Percentiles rank a stretch among this genome's conserved stretches.
Conservation (phyloP, 2,329 filamentous ascomycete genomes). For the Bisporella sp. region DNA sequence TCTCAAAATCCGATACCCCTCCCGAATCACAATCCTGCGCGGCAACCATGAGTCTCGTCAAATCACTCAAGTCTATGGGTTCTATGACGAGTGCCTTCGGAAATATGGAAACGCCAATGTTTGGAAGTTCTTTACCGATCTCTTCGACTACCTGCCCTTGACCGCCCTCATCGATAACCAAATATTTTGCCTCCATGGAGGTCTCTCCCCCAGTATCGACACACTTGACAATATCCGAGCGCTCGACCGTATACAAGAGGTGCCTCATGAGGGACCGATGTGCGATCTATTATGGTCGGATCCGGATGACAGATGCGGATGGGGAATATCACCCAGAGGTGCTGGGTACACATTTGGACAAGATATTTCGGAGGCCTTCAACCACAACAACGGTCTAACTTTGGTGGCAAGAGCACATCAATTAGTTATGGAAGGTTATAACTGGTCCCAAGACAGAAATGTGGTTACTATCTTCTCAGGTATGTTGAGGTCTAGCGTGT, state of each 20-base stretch:
- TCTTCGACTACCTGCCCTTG: conserved; percentile 96
- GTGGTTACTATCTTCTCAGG: conserved; percentile 98
- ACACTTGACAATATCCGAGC: conserved; percentile 93
- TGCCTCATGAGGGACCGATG: conserved; percentile 96
- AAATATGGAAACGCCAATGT: conserved; percentile 99
- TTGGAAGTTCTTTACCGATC: conserved; percentile 98
- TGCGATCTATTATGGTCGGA: conserved; percentile 98
- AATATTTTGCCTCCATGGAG: conserved; percentile 97
- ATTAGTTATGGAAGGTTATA: conserved; percentile 98
- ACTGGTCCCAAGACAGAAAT: conserved; percentile 97
- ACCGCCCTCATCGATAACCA: conserved; percentile 98
- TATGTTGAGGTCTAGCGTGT: conserved; percentile 33
- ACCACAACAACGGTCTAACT: conserved; percentile 96
- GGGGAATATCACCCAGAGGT: conserved; percentile 92
- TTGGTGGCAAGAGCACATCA: conserved; percentile 95
- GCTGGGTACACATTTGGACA: conserved; percentile 94
- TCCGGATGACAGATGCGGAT: conserved; percentile 91
- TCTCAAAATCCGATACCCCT: conserved; percentile 95
- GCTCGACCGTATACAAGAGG: conserved; percentile 94
- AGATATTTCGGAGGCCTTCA: conserved; percentile 97
- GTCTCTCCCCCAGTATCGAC: conserved; percentile 91
- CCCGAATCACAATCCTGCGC: conserved; percentile 95
- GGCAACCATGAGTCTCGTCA: conserved; percentile 98
- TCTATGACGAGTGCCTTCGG: conserved; percentile 97
- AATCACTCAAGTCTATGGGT: conserved; percentile 98